These are phyloP conservation scores for Martiniozyma asiatica DNA, from an alignment of 1,139 yeast species.

Conservation along the genomic window DNA sequence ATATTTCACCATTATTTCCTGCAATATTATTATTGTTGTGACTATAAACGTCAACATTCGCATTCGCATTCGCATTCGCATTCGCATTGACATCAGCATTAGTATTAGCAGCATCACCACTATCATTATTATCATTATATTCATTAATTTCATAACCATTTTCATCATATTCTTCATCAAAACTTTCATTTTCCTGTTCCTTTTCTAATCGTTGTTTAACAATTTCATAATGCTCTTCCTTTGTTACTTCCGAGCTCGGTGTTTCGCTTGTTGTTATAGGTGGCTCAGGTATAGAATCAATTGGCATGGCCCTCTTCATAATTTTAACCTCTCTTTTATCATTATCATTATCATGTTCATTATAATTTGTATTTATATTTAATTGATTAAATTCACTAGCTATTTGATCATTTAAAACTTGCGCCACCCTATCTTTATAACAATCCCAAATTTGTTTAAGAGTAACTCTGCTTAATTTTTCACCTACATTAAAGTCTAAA, in stretches of 20 bases:
- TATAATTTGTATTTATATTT: constrained; percentile 5
- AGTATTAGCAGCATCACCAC: background rate
- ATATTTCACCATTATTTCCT: background rate
- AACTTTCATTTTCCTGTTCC: constrained; percentile 10
- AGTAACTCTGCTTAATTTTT: constrained; percentile 21
- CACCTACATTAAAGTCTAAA: constrained; percentile 19
- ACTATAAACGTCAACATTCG: constrained; percentile 1
- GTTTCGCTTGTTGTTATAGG: no score
- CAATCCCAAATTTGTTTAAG: no score
- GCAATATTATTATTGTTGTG: constrained; percentile 1
- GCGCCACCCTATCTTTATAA: no score
- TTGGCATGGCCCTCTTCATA: no score
- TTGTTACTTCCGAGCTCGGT: no score
- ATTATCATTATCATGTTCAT: constrained; percentile 2
- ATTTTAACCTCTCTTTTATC: background rate
- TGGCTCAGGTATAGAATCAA: no score
- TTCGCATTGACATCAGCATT: no score
- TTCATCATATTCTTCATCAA: constrained; percentile 8
- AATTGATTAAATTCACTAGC: no score
- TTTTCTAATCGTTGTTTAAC: constrained; percentile 13
- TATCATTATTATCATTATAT: constrained; percentile 1
- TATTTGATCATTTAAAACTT: no score
- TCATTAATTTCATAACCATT: constrained; percentile 4
- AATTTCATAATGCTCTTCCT: constrained; percentile 13
- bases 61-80: no score